A percentile compares a stretch with the other conserved stretches of the same genome.
Evolutionary conservation across 805 yeast genomes (phyloP).

Genomic region (Wickerhamiella australiensis): DNA sequence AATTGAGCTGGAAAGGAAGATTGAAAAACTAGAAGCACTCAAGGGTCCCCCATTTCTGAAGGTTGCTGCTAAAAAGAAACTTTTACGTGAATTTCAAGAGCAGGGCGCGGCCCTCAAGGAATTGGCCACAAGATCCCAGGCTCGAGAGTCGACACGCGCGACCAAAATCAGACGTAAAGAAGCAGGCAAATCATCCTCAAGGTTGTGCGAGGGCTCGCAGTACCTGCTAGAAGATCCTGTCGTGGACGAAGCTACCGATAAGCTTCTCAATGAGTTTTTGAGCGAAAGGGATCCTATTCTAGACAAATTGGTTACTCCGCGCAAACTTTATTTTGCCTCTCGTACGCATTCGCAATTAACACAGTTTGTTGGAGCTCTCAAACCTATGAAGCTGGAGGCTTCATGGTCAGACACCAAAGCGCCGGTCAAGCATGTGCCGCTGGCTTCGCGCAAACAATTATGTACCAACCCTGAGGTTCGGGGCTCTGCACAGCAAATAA

Average conservation of each 20-base stretch:
- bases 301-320: conserved; percentile 24
- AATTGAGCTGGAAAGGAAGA: conserved; percentile 15
- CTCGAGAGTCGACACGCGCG: conserved; percentile 1
- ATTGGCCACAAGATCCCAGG: neutral
- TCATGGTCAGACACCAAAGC: conserved; percentile 39
- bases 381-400: conserved; percentile 51
- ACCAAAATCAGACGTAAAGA: neutral
- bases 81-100: conserved; percentile 16
- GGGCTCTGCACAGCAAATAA: conserved; percentile 43
- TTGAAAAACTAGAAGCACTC: conserved; percentile 29
- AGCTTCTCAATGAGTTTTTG: conserved; percentile 9
- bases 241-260: conserved; percentile 11
- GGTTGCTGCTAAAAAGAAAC: conserved; percentile 28
- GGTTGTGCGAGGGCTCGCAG: neutral
- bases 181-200: neutral
- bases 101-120: conserved; percentile 17
- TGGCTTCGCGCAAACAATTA: conserved; percentile 76
- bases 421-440: conserved; percentile 51
- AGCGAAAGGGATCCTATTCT: conserved; percentile 7
- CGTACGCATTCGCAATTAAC: conserved; percentile 82
- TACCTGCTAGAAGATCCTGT: conserved; percentile 14
- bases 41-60: conserved; percentile 65
- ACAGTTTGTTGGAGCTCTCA: conserved; percentile 67
- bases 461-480: conserved; percentile 61
- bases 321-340: conserved; percentile 58